Evolutionary conservation across 139 green algal species (phyloP).

Genomic region (Closterium sp.): DNA sequence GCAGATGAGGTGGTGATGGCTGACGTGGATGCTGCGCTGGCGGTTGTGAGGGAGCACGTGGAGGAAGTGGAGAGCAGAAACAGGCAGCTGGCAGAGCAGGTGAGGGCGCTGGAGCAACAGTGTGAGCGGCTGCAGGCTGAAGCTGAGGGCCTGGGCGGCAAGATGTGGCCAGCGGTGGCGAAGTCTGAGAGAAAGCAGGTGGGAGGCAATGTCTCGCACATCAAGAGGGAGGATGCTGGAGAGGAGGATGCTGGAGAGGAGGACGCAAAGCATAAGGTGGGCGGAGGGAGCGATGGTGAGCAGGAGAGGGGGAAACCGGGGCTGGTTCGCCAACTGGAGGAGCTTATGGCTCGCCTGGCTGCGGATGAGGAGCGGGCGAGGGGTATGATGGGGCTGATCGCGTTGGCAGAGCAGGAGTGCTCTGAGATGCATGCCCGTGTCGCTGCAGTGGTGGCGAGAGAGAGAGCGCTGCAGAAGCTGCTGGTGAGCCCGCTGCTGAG

Average conservation of each 20-base stretch:
- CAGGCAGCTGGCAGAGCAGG: neutral
- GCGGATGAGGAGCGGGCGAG: neutral
- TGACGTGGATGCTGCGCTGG: neutral
- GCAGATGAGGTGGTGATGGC: neutral
- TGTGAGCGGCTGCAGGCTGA: neutral
- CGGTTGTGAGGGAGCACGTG: neutral
- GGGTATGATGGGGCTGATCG: neutral
- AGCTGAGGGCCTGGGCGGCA: neutral
- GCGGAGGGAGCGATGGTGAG: neutral
- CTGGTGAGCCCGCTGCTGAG: neutral
- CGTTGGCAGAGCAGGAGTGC: neutral
- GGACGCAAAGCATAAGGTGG: neutral
- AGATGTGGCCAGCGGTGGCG: neutral
- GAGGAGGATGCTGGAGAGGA: neutral
- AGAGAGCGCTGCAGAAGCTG: neutral
- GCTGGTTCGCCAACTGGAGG: neutral
- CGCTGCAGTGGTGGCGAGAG: neutral
- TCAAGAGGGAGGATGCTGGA: neutral
- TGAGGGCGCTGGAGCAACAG: neutral
- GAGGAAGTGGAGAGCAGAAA: neutral
- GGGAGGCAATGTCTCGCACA: neutral
- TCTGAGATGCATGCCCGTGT: neutral
- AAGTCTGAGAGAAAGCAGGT: neutral
- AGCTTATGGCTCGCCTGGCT: neutral
- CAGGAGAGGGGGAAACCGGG: neutral